Base-by-base conservation (phyloP, 2,329 filamentous ascomycete species). In the Penicillium occitanis region DNA sequence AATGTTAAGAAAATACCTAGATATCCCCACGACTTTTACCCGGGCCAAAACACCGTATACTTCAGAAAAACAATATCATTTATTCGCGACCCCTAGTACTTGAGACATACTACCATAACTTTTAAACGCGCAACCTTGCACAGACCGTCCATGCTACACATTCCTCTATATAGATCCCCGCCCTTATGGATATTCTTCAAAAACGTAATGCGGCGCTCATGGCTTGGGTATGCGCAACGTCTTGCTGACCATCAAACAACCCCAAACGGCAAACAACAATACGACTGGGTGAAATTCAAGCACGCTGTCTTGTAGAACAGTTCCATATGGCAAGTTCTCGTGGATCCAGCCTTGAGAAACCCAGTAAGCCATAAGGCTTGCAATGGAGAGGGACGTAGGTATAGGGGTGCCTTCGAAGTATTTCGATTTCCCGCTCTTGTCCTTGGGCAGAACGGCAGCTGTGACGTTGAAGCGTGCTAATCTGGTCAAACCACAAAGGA, bases 371-470 rank as follows among this genome's bases (percentile, higher is more conserved):
- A 98, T 97, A 66, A 96, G 73, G 14, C 85, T 87, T 68, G 92
- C 92, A 71, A 96, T 88, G 1, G 85, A 89, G 28, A 98, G 83
- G 28, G 91, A 93, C 2, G 93, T 98, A 1, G 95, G 95, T 73
- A 98, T 97, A 0, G 95, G 95, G 0, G 94, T 96, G 72, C 95
- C 95, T 81, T 99, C 95, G 72, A 99, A 99, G 81, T 96, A 99
- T 75, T 91, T 87, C 67, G 91, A 92, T 82, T 99, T 99, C 71
- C 95, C 95, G 0, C 86, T 87, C 59, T 88, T 90, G 77, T 99
- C 95, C 81, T 98, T 97, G 69, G 95, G 95, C 13, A 99, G 87
- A 71, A 90, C 88, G 42, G 89, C 86, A 44, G 95, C 93, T 11
- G 95, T 98, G 61, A 99, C 95, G 79, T 99, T 99, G 88, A 99